Evolutionary conservation across 208 protist species (phyloP).

Genomic region (Phytomonas francai): DNA sequence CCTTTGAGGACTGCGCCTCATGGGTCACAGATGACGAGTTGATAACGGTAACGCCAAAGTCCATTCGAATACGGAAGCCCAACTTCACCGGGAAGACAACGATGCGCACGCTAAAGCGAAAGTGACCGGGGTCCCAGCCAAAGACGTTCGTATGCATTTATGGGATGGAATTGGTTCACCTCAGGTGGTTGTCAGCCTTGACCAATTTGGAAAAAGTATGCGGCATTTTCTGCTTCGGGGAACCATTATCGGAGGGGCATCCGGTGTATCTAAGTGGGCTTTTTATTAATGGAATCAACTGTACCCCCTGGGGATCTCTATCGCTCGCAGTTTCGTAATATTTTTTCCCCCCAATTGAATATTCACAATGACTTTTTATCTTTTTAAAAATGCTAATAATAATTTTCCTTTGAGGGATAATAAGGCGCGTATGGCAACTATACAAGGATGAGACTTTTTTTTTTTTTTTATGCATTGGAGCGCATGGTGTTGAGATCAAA

Average conservation of each 20-base stretch:
- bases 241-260: neutral
- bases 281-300: neutral
- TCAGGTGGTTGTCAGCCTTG: neutral
- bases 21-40: slow-evolving; percentile 88
- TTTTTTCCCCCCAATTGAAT: neutral
- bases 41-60: slow-evolving; percentile 89
- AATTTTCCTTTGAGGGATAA: too few relatives aligned
- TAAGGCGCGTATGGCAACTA: neutral
- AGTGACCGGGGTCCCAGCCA: slow-evolving; percentile 15
- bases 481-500: neutral
- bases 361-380: neutral
- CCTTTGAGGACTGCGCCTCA: slow-evolving; percentile 82
- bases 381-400: neutral
- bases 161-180: neutral
- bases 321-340: neutral
- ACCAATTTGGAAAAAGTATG: neutral
- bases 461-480: neutral
- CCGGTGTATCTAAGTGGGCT: neutral
- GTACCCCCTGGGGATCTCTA: neutral
- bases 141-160: neutral
- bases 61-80: slow-evolving; percentile 86
- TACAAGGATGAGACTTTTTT: neutral
- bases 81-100: slow-evolving; percentile 87
- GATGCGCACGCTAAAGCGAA: slow-evolving; percentile 59
- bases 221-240: neutral